These are phyloP conservation scores for Fusarium hainanense DNA, from an alignment of 2,329 filamentous ascomycete genomes.

Conservation along the genomic window DNA sequence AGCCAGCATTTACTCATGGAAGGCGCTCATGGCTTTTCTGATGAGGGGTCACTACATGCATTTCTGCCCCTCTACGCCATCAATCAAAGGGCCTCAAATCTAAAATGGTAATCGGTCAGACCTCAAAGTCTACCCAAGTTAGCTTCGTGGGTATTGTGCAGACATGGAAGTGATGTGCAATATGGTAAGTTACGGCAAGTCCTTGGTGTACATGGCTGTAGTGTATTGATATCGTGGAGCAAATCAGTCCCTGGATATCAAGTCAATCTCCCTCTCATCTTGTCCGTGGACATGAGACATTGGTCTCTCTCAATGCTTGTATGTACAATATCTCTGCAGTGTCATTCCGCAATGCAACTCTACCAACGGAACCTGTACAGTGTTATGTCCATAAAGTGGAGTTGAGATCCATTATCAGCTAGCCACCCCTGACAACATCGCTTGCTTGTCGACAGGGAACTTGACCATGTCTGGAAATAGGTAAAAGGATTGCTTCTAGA, in stretches of 20 bases:
- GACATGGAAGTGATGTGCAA: not conserved
- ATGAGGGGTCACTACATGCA: not conserved
- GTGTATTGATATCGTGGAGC: not conserved
- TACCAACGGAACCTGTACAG: not conserved
- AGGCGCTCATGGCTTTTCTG: not conserved
- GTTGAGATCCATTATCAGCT: not conserved
- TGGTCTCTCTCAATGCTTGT: not conserved
- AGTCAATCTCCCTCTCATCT: not conserved
- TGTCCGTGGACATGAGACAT: not conserved
- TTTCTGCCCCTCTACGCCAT: not conserved
- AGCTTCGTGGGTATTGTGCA: not conserved
- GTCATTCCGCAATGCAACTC: conserved; percentile 4
- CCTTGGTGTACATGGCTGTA: not conserved
- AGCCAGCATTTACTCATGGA: not conserved
- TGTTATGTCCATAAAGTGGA: not conserved
- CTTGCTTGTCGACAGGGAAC: not conserved
- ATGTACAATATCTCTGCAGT: conserved; percentile 1
- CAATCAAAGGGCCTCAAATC: conserved; percentile 21
- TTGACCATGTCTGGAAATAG: conserved; percentile 3
- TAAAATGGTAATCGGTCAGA: conserved; percentile 25
- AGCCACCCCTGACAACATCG: not conserved
- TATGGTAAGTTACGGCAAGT: not conserved
- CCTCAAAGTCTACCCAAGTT: not conserved
- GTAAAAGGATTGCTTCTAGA: conserved; percentile 24
- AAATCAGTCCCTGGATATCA: not conserved